These are phyloP conservation scores for Immersiella caudata DNA, from an alignment of 495 filamentous ascomycete species.

Conservation along the genomic window DNA sequence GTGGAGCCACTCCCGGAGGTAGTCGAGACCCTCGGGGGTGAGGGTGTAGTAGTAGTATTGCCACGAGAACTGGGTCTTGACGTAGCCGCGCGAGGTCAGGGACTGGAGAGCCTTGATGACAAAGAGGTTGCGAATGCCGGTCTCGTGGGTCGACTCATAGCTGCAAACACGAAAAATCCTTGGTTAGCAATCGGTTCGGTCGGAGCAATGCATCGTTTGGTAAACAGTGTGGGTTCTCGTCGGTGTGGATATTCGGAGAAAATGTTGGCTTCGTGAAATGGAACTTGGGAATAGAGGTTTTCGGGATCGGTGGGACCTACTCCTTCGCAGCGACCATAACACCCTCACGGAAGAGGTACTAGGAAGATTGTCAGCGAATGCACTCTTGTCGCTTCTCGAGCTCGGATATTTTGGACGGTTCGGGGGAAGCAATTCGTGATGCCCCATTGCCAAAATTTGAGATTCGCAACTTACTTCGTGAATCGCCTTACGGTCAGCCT, in stretches of 20 bases:
- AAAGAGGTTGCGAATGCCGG: constrained; percentile 89
- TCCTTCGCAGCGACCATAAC: constrained; percentile 99
- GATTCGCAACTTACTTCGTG: constrained; percentile 61
- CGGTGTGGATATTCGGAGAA: not conserved
- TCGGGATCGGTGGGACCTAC: constrained; percentile 34
- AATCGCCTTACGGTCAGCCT: constrained; percentile 99
- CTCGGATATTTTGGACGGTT: not conserved
- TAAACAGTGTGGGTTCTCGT: constrained; percentile 1
- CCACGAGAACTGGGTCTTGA: constrained; percentile 99
- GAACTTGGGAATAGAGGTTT: constrained; percentile 12
- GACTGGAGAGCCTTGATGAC: constrained; percentile 99
- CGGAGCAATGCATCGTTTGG: not conserved
- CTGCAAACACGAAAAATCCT: constrained; percentile 24
- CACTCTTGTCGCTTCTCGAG: constrained; percentile 11
- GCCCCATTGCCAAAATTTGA: constrained; percentile 9
- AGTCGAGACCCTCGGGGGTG: constrained; percentile 98
- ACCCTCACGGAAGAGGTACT: constrained; percentile 99
- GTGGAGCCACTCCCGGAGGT: constrained; percentile 99
- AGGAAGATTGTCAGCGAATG: constrained; percentile 40
- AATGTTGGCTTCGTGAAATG: not conserved
- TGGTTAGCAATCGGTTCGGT: constrained; percentile 31
- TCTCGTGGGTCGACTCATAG: constrained; percentile 45
- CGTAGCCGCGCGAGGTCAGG: constrained; percentile 91
- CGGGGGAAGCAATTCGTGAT: not conserved
- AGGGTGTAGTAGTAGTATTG: constrained; percentile 99